Evolutionary conservation across 2,329 filamentous ascomycete genomes (phyloP), one percentile per base, ranked within the genome.

Genomic region (Trichoderma sp.): DNA sequence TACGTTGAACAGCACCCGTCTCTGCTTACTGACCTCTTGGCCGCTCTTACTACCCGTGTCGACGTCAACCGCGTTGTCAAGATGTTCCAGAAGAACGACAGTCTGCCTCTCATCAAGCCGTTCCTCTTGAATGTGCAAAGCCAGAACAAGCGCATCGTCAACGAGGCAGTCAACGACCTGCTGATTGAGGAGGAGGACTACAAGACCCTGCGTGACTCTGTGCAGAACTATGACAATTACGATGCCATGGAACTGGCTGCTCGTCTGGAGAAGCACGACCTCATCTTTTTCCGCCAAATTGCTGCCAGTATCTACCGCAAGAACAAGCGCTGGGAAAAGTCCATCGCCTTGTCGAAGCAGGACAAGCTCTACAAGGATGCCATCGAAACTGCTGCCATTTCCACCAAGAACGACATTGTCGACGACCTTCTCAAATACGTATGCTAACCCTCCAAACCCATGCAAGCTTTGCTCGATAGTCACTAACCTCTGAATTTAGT

Each of bases 291-390:
- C 91, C 91, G 95, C 76, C 95, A 99, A 81, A 97, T 99, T 76
- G 95, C 95, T 5, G 93, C 96, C 72, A 97, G 87, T 82, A 99
- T 99, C 80, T 99, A 98, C 84, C 93, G 96, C 79, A 99, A 98
- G 87, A 98, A 97, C 86, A 98, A 98, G 90, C 89, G 95, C 71
- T 99, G 96, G 96, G 94, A 98, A 84, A 98, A 98, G 84, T 97
- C 94, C 4, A 99, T 99, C 79, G 89, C 93, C 37, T 84, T 99
- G 56, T 98, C 94, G 17, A 99, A 99, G 86, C 94, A 99, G 80
- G 95, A 99, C 84, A 98, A 97, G 87, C 85, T 99, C 17, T 99
- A 95, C 90, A 98, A 97, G 86, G 95, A 99, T 82, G 95, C 96
- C 29, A 98, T 99, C 71, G 95, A 99, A 86, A 99, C 95, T 15